A percentile compares a stretch with the other conserved stretches of the same genome.
Conservation (phyloP, 2,329 filamentous ascomycete species). For the Leptographium procerum region DNA sequence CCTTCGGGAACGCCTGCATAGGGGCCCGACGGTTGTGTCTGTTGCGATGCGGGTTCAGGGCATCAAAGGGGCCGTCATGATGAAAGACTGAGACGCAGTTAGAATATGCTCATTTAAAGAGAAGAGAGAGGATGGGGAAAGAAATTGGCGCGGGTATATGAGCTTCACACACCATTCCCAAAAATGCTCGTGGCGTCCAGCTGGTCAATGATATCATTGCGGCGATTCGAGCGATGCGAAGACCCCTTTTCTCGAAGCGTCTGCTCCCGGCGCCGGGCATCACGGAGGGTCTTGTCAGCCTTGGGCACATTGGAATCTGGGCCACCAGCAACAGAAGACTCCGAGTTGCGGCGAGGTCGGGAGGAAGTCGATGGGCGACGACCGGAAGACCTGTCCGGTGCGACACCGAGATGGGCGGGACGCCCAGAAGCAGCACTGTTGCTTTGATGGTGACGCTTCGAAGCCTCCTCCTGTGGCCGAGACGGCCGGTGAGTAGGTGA, state of each 20-base stretch:
- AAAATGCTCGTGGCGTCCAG: slow-evolving; percentile 94
- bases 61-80: slow-evolving; percentile 94
- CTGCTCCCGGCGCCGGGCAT: slow-evolving; percentile 39
- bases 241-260: slow-evolving; percentile 39
- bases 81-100: slow-evolving; percentile 61
- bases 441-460: slow-evolving; percentile 31
- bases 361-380: slow-evolving; percentile 22
- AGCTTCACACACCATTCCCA: slow-evolving; percentile 64
- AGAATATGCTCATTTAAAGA: background rate
- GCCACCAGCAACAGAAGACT: slow-evolving; percentile 54
- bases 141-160: too few species aligned
- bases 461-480: slow-evolving; percentile 55
- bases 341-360: slow-evolving; percentile 63
- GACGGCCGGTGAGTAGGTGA: slow-evolving; percentile 43
- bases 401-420: background rate
- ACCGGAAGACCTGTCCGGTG: slow-evolving; percentile 8
- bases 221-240: slow-evolving; percentile 37
- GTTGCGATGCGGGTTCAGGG: slow-evolving; percentile 89
- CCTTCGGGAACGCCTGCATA: slow-evolving; percentile 92
- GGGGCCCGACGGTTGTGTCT: slow-evolving; percentile 73
- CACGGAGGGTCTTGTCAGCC: slow-evolving; percentile 41
- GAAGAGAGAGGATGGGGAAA: slow-evolving; percentile 16
- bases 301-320: slow-evolving; percentile 48
- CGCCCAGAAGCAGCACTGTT: slow-evolving; percentile 10
- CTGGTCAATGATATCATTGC: slow-evolving; percentile 88